phyloP scores from a whole-genome alignment of 139 green algal genomes.

The Asterochloris erici region DNA sequence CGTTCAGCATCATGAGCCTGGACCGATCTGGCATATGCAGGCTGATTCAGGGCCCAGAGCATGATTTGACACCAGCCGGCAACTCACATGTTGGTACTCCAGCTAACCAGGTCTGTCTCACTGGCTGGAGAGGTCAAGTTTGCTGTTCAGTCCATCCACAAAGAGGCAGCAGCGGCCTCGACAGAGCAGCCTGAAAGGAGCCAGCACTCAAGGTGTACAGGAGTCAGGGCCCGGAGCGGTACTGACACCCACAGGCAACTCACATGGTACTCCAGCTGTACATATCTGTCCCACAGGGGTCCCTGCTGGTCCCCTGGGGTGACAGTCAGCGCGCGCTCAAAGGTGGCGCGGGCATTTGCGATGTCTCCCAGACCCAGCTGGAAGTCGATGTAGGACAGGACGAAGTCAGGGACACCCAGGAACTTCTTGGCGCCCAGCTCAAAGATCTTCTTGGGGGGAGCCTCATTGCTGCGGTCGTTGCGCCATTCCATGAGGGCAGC shows the following conservation, averaged over 20 bases:
- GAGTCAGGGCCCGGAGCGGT: neutral
- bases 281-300: constrained; percentile 50
- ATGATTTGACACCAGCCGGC: no score
- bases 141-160: neutral
- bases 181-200: neutral
- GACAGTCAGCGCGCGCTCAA: constrained; percentile 70
- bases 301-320: constrained; percentile 16
- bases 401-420: constrained; percentile 59
- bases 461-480: constrained; percentile 52
- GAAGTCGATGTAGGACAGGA: constrained; percentile 70
- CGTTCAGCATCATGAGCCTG: no score
- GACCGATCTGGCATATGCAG: no score
- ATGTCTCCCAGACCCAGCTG: constrained; percentile 65
- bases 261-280: constrained; percentile 8
- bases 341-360: constrained; percentile 73
- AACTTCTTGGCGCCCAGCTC: constrained; percentile 84
- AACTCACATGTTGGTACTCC: no score
- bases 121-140: no score
- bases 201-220: neutral
- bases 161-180: neutral
- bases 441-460: constrained; percentile 85
- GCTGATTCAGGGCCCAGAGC: no score
- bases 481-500: constrained; percentile 82
- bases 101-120: no score
- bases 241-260: neutral